A percentile compares a stretch with the other conserved stretches of the same genome.
Conservation (phyloP, 352 stramenopile genomes). For the Sclerospora graminicola region DNA sequence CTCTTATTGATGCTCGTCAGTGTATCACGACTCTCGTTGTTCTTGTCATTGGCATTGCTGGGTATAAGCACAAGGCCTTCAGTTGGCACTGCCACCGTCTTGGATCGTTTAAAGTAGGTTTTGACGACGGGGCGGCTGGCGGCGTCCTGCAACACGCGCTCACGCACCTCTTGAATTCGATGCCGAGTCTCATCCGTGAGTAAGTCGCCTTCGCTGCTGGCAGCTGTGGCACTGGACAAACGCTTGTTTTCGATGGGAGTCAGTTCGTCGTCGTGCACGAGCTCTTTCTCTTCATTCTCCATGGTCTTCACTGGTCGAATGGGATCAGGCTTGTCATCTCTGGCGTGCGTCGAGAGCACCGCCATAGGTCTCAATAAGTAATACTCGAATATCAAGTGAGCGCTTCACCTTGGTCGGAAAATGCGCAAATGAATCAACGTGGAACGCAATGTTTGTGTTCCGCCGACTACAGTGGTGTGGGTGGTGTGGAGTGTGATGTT, state of each 20-base stretch:
- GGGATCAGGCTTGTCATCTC: slow-evolving; percentile 4
- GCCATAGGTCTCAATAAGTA: too few relatives aligned
- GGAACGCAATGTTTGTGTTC: too few relatives aligned
- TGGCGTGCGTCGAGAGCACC: slow-evolving; percentile 7
- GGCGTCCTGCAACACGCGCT: slow-evolving; percentile 9
- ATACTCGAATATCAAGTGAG: too few relatives aligned
- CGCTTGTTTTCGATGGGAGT: slow-evolving; percentile 11
- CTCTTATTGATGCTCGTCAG: slow-evolving; percentile 11
- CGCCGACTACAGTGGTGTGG: too few relatives aligned
- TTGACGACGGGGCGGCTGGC: slow-evolving; percentile 1
- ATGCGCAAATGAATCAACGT: too few relatives aligned
- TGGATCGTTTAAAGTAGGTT: slow-evolving; percentile 33
- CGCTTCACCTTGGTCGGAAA: too few relatives aligned
- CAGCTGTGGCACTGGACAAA: slow-evolving; percentile 12
- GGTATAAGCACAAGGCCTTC: slow-evolving; percentile 6
- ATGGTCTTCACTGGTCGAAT: slow-evolving; percentile 17
- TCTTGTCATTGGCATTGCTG: slow-evolving; percentile 12
- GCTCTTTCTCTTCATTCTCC: slow-evolving; percentile 10
- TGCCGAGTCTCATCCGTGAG: slow-evolving; percentile 9
- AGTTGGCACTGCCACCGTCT: slow-evolving; percentile 36
- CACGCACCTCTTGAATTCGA: slow-evolving; percentile 4
- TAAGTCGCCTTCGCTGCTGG: slow-evolving; percentile 16
- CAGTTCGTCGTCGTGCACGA: slow-evolving; percentile 2
- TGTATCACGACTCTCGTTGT: slow-evolving; percentile 7
- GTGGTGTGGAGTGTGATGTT: too few relatives aligned